Evolutionary conservation across 257 asterid species (phyloP).

Genomic region (Forsythia suspensa): DNA sequence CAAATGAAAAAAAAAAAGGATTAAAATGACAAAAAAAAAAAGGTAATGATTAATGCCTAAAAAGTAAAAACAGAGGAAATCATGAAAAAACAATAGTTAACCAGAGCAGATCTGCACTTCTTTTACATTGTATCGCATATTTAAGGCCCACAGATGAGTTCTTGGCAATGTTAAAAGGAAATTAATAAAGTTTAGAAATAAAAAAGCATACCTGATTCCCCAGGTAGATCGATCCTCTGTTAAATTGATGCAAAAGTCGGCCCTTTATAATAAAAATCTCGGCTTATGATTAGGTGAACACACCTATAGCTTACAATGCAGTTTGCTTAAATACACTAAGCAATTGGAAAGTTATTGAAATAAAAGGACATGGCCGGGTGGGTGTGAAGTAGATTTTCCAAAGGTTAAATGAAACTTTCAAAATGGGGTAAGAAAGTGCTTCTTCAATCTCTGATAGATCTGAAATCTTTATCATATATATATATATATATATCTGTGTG

Average conservation of each 20-base stretch:
- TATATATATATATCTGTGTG: neutral
- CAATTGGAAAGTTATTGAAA: conserved; percentile 7
- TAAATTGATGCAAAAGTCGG: conserved; percentile 9
- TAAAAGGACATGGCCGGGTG: conserved; percentile 24
- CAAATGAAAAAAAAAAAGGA: conserved; percentile 6
- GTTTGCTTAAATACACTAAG: conserved; percentile 33
- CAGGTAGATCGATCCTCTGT: conserved; percentile 6
- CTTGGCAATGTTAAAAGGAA: conserved; percentile 16
- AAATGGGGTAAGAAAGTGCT: conserved; percentile 20
- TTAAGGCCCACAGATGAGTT: conserved; percentile 18
- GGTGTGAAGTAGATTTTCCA: conserved; percentile 35
- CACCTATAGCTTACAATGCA: conserved; percentile 6
- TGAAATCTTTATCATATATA: conserved; percentile 22
- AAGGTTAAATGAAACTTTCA: conserved; percentile 52
- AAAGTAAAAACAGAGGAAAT: neutral
- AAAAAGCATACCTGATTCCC: conserved; percentile 33
- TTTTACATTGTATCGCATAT: conserved; percentile 24
- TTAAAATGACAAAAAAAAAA: neutral
- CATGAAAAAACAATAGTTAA: neutral
- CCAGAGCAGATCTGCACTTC: conserved; percentile 25
- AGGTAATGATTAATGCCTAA: conserved; percentile 7
- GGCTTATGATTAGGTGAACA: conserved; percentile 27
- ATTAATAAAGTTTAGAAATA: neutral
- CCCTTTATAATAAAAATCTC: conserved; percentile 5
- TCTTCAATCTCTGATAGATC: conserved; percentile 41